These are phyloP conservation scores for Leucaena leucocephala DNA, from an alignment of 306 rosid genomes.

Conservation along the genomic window DNA sequence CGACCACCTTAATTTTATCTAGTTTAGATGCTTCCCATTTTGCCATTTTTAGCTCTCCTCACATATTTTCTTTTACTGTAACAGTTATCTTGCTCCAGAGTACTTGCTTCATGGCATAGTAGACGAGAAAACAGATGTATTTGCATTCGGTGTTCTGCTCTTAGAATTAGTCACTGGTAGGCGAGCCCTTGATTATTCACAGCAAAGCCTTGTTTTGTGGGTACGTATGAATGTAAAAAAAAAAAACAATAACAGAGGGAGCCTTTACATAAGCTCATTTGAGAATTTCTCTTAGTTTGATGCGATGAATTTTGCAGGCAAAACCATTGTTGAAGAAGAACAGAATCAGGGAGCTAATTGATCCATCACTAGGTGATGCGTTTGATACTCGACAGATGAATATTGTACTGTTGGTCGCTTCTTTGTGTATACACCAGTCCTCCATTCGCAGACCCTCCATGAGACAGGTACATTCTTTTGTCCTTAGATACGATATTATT, in stretches of 20 bases:
- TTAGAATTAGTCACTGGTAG: constrained; percentile 82
- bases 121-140: constrained; percentile 86
- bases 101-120: constrained; percentile 85
- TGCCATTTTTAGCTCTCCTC: not conserved
- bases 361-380: constrained; percentile 58
- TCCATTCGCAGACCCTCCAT: constrained; percentile 84
- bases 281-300: not conserved
- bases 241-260: too few relatives aligned
- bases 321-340: constrained; percentile 80
- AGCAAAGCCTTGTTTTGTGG: constrained; percentile 88
- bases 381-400: constrained; percentile 56
- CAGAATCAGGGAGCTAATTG: constrained; percentile 54
- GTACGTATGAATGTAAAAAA: constrained; percentile 29
- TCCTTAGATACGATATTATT: not conserved
- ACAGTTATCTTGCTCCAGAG: constrained; percentile 88
- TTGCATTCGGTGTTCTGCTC: constrained; percentile 79
- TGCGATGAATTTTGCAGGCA: constrained; percentile 46
- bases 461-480: constrained; percentile 59
- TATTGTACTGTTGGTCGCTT: constrained; percentile 66
- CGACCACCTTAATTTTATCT: not conserved
- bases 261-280: not conserved
- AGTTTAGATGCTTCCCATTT: not conserved
- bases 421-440: constrained; percentile 77
- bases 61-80: not conserved
- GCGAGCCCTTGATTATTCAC: constrained; percentile 77